Percentiles rank a stretch among this genome's conserved stretches.
These are phyloP conservation scores for Naegleria lovaniensis DNA, from an alignment of 208 protist genomes.

Conservation along the genomic window DNA sequence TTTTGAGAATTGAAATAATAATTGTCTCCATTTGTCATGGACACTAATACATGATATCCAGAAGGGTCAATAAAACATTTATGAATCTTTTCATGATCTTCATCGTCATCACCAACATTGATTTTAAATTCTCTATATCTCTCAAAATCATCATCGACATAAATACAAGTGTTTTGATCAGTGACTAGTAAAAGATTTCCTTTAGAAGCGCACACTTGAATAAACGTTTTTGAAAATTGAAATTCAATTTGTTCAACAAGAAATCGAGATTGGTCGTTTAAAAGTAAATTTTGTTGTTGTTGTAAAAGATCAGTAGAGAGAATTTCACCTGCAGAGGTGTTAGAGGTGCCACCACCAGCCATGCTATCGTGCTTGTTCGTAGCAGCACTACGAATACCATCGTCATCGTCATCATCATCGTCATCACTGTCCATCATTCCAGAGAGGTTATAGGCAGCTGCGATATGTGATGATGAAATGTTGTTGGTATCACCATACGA, in stretches of 20 bases:
- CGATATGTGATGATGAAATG: not conserved
- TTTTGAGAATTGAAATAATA: conserved; percentile 49
- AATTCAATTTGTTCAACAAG: not conserved
- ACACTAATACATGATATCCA: conserved; percentile 57
- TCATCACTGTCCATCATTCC: not conserved
- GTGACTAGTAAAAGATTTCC: not conserved
- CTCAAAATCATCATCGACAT: not conserved
- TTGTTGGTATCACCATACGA: not conserved
- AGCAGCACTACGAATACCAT: not conserved
- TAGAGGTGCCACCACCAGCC: not conserved
- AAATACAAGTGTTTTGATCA: not conserved
- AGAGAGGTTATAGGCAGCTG: not conserved
- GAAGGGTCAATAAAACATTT: conserved; percentile 60
- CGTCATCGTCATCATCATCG: not conserved
- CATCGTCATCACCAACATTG: not conserved
- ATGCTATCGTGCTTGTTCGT: not conserved
- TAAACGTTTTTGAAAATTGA: not conserved
- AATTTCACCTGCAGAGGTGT: not conserved
- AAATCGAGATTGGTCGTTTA: not conserved
- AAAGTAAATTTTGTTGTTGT: not conserved
- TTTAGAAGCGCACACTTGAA: not conserved
- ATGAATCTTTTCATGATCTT: conserved; percentile 43
- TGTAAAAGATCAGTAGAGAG: not conserved
- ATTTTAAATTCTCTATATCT: not conserved
- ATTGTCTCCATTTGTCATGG: conserved; percentile 52